Percentiles rank a stretch among this genome's conserved stretches.
Conservation (phyloP, 2,329 filamentous ascomycete genomes). For the Lecanicillium sp. region DNA sequence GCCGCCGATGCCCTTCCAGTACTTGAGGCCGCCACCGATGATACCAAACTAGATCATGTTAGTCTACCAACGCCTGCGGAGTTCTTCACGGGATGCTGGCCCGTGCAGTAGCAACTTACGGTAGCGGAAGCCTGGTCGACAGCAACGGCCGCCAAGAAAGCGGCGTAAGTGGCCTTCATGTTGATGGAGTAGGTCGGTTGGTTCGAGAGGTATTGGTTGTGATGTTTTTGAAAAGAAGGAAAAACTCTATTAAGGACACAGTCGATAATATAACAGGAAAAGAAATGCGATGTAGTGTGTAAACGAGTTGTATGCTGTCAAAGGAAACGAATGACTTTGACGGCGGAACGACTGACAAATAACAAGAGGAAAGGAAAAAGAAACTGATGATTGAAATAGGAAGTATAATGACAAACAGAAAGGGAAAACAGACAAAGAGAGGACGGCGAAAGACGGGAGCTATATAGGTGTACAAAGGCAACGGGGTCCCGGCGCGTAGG, state of each 20-base stretch:
- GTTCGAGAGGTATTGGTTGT: conserved; percentile 2
- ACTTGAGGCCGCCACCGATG: conserved; percentile 10
- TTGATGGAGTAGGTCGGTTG: conserved; percentile 15
- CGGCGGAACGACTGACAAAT: conserved; percentile 10
- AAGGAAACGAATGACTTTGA: conserved; percentile 54
- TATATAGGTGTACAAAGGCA: conserved; percentile 7
- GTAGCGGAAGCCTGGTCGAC: conserved; percentile 42
- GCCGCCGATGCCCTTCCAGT: conserved; percentile 25
- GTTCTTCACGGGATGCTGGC: background rate
- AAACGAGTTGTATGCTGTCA: conserved; percentile 22
- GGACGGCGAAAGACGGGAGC: conserved; percentile 4
- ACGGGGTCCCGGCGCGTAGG: too few relatives aligned
- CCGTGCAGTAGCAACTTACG: conserved; percentile 20
- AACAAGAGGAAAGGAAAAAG: conserved; percentile 6
- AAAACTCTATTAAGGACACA: conserved; percentile 6
- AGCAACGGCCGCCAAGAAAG: conserved; percentile 43
- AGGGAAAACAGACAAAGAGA: conserved; percentile 3
- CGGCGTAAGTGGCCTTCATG: conserved; percentile 45
- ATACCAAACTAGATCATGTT: conserved; percentile 10
- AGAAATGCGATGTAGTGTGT: conserved; percentile 21
- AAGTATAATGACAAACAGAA: conserved; percentile 4
- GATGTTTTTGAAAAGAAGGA: conserved; percentile 11
- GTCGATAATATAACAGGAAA: conserved; percentile 11
- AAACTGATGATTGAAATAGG: conserved; percentile 2
- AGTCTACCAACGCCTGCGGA: background rate